Evolutionary conservation across 345 rosid genomes (phyloP), one percentile per base, ranked within the genome.

Genomic region (Pugionium cornutum): DNA sequence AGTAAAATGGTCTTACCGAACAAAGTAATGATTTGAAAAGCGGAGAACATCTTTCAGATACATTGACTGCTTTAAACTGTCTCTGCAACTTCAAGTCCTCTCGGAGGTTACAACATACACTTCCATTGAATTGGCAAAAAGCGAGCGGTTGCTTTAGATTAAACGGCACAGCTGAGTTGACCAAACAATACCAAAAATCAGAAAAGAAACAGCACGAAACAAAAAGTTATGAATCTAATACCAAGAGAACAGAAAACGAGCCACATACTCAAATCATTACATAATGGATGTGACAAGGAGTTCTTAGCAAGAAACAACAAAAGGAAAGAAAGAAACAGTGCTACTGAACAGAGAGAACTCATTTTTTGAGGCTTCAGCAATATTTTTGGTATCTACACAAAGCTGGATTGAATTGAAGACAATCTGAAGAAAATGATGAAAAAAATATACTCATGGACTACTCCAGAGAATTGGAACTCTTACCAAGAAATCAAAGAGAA

Each of bases 241-340:
- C 30, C 32, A 63, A 7, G 59, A 36, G 5, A 11, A 5, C 34
- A 5, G 2, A 25, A 8, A 41, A n/a, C 53, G 52, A 42, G 59
- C 3, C 59, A 78, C 89, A 62, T 57, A 86, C 96, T 69, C 68
- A 89, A 80, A 84, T 86, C 80, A 67, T 67, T 81, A 61, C 92
- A 88, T 39, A 84, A 70, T 1, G 88, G 89, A 76, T 75, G 79
- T 53, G 91, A 83, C 29, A 61, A 65, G 40, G 79, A 74, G 5
- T 3, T 7, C 18, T 37, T 51, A 65, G 81, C 68, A 75, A 66
- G 69, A 75, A 76, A 81, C 64, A 85, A 80, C 66, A 76, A 30
- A 64, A 77, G 61, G 11, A 52, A 63, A 69, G 77, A 36, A 65
- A 73, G 3, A 31, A 66, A 43, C 27, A 73, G 1, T 30, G 35